Percentiles rank a stretch among this genome's conserved stretches.
Conservation (phyloP, 2,329 filamentous ascomycete genomes). For the Colletotrichum sp. region DNA sequence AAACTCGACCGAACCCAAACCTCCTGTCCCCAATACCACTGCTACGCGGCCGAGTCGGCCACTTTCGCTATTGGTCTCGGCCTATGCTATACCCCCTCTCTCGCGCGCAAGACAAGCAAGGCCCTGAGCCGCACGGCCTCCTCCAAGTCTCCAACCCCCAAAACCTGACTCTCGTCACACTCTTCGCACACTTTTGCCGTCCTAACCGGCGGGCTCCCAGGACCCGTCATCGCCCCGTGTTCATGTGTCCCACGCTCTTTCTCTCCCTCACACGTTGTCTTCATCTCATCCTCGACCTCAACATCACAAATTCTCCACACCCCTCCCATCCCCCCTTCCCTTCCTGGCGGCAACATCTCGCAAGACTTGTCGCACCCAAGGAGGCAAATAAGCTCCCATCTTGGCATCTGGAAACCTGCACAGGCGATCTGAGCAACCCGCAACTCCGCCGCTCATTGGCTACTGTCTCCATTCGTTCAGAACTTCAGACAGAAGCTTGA, state of each 20-base stretch:
- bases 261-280: neutral
- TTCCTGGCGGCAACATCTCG: neutral
- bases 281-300: conserved; percentile 9
- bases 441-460: neutral
- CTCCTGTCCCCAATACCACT: neutral
- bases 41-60: neutral
- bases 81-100: conserved; percentile 4
- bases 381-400: conserved; percentile 13
- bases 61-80: neutral
- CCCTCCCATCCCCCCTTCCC: neutral
- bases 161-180: conserved; percentile 12
- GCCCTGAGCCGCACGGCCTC: neutral
- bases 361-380: neutral
- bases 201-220: conserved; percentile 7
- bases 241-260: neutral
- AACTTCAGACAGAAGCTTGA: neutral
- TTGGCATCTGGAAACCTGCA: conserved; percentile 14
- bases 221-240: conserved; percentile 4
- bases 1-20: neutral
- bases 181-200: conserved; percentile 1
- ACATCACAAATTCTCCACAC: neutral
- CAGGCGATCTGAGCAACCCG: neutral
- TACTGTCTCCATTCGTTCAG: neutral
- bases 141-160: neutral
- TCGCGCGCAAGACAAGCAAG: neutral